These are phyloP conservation scores for Cercospora beticola DNA, from an alignment of 2,329 filamentous ascomycete genomes.

Conservation along the genomic window DNA sequence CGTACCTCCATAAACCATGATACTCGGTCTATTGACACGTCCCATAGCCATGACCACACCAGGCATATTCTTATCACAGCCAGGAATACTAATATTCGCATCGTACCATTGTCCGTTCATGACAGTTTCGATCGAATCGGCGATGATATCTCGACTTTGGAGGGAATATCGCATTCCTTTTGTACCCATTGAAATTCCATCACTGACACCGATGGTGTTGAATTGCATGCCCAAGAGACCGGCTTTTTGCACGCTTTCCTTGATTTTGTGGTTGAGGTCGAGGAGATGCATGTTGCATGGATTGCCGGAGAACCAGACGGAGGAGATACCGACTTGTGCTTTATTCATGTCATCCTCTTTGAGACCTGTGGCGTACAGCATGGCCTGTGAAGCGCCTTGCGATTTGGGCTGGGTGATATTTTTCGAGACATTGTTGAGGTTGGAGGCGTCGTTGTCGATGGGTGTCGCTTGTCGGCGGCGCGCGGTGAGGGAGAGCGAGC, in stretches of 20 bases:
- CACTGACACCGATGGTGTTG: constrained; percentile 97
- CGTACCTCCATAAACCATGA: constrained; percentile 97
- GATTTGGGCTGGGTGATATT: constrained; percentile 95
- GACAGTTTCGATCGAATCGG: constrained; percentile 97
- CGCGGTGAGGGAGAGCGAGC: constrained; percentile 16
- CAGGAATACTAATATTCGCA: constrained; percentile 92
- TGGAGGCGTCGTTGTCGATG: constrained; percentile 29
- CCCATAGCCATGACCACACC: constrained; percentile 75
- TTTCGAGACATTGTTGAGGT: constrained; percentile 79
- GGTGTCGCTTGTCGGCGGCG: constrained; percentile 27
- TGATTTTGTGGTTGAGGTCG: constrained; percentile 78
- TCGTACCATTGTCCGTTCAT: constrained; percentile 99
- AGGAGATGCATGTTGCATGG: constrained; percentile 99
- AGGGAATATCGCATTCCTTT: constrained; percentile 82
- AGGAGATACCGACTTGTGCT: constrained; percentile 95
- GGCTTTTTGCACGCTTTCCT: constrained; percentile 69
- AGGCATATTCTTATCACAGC: constrained; percentile 99
- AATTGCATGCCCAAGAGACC: constrained; percentile 90
- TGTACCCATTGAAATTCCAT: constrained; percentile 98
- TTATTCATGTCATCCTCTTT: constrained; percentile 87
- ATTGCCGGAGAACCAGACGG: constrained; percentile 97
- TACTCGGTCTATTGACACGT: constrained; percentile 84
- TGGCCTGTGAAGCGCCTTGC: constrained; percentile 96
- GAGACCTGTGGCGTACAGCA: constrained; percentile 95
- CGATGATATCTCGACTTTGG: constrained; percentile 93